Base-by-base conservation (phyloP, 2,329 filamentous ascomycete species). In the Dothiorella sarmentorum region DNA sequence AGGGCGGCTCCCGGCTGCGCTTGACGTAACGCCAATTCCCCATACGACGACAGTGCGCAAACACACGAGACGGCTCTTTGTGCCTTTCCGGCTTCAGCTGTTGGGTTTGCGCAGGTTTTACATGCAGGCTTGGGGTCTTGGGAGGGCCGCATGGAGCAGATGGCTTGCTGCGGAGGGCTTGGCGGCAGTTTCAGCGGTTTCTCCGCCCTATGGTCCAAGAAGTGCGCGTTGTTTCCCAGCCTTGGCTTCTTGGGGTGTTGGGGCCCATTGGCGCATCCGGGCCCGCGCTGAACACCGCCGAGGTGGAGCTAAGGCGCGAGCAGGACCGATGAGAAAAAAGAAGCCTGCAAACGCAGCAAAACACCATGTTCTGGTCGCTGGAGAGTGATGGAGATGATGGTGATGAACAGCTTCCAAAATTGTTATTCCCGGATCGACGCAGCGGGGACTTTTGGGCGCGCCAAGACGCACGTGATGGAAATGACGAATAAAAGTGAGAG, bases 11-110 rank as follows among this genome's bases (percentile, higher is more conserved):
- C 22, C 49, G 49, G 35, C 33, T 40, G 35, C 15, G 49, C 49
- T 40, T 53, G 49, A 53, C 49, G 49, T 53, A 53, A 53, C 49
- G 49, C 49, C 49, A 53, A 53, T 35, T 27, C 24, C n/a, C 10
- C 3, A n/a, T n/a, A 6, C 24, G 7, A 10, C 35, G 24, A 53
- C 49, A 20, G 49, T 53, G 49, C 49, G 49, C 49, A 20, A 27
- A 7, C 17, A n/a, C 13, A 6, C 33, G 44, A 33, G 17, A 18
- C 47, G n/a, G 15, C 2, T 13, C 9, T 18, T 10, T 13, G 44
- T 15, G 15, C 27, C 4, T 18, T 20, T 13, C 6, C n/a, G n/a
- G 3, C 4, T 9, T 18, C 38, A 20, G 38, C 6, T 20, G 38
- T n/a, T 11, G 38, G 27, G 27, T 11, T 31, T 31, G 27, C 27